These are phyloP conservation scores for Amphirosellinia nigrospora DNA, from an alignment of 495 filamentous ascomycete species.

Conservation along the genomic window DNA sequence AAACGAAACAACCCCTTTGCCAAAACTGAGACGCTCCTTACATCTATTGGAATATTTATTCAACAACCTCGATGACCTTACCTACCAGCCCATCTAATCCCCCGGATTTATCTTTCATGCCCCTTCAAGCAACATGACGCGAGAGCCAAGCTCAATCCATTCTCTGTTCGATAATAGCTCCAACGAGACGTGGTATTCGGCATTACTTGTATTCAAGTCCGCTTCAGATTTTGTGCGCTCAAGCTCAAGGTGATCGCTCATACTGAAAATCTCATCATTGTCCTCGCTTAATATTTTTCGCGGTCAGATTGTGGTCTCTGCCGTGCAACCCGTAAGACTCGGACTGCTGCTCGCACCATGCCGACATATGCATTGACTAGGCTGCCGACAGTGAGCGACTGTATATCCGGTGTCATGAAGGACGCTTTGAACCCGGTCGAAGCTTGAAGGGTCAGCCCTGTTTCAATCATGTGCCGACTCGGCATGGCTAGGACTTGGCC, in stretches of 20 bases:
- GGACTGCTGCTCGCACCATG: conserved; percentile 81
- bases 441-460: conserved; percentile 57
- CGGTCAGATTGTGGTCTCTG: conserved; percentile 29
- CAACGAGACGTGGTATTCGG: conserved; percentile 70
- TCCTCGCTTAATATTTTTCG: conserved; percentile 45
- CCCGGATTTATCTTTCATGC: conserved; percentile 63
- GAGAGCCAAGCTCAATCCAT: conserved; percentile 82
- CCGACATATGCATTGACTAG: conserved; percentile 83
- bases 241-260: conserved; percentile 61
- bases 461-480: conserved; percentile 56
- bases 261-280: conserved; percentile 67
- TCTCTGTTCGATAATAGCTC: conserved; percentile 77
- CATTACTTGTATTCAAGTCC: conserved; percentile 43
- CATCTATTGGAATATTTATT: conserved; percentile 36
- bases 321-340: conserved; percentile 57
- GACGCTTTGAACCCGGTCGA: conserved; percentile 59
- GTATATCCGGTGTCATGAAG: conserved; percentile 48
- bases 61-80: conserved; percentile 61
- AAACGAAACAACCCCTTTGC: not conserved
- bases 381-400: conserved; percentile 51
- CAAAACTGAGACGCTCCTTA: not conserved
- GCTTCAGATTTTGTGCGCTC: conserved; percentile 37
- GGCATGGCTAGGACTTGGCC: conserved; percentile 79
- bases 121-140: conserved; percentile 72
- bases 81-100: conserved; percentile 72